Evolutionary conservation across 2,329 filamentous ascomycete genomes (phyloP), one percentile per base, ranked within the genome.

Genomic region (Fusarium paranaense): DNA sequence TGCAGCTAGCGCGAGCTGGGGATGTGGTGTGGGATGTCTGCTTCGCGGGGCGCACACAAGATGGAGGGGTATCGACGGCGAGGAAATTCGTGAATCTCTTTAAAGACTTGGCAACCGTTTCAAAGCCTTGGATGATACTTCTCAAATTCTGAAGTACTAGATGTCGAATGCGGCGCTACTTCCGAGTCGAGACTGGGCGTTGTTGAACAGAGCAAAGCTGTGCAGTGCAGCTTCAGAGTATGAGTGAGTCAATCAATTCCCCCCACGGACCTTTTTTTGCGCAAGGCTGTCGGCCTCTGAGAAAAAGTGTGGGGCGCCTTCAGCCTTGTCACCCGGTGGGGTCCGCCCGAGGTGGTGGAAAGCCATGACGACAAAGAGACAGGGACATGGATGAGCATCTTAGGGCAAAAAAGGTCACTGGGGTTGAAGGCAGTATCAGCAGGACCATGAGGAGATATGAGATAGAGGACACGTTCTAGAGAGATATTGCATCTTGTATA

Each of bases 201-300:
- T 52, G 69, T 61, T 30, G 56, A 60, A 52, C 62, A 70, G 54
- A 62, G 65, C 45, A 25, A 70, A 72, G 57, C 30, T 32, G 66
- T 57, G 37, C 4, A 33, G 60, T 70, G 54, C 52, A 61, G 63
- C 62, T 69, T 64, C 38, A 57, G 67, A 72, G 73, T 59, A 45
- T 33, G 63, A 58, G 70, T 78, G 76, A 78, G 73, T 78, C 76
- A 78, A 76, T 66, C 74, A 64, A 64, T 69, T 71, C 65, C 67
- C 67, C 66, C 52, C 57, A 67, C 67, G 70, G 71, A 73, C 66
- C 68, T 69, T 78, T 78, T 78, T 78, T 78, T 78, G 67, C 69
- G 73, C 76, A 70, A 78, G 77, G 77, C 77, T 78, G 65, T 71
- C 64, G 45, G 67, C 45, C 64, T 54, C 63, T 64, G 52, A 42